Percentiles rank a stretch among this genome's conserved stretches.
These are phyloP conservation scores for Chondrus crispus DNA, from an alignment of 23 red algal genomes.

Conservation along the genomic window DNA sequence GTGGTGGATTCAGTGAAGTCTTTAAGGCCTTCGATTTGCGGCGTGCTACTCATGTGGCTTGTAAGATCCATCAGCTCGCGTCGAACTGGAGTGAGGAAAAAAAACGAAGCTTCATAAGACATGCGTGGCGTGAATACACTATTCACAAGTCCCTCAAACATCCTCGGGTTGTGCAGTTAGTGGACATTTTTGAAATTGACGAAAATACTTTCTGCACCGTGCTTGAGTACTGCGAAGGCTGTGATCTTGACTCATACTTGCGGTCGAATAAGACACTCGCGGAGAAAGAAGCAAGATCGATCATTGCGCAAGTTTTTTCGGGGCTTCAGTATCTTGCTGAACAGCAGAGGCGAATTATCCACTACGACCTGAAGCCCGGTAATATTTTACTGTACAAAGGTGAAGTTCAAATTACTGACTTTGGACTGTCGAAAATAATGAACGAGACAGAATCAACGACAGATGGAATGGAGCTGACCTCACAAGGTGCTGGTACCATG, in stretches of 20 bases:
- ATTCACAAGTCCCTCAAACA: conserved; percentile 95
- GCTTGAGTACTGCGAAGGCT: conserved; percentile 90
- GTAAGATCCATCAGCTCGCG: conserved; percentile 96
- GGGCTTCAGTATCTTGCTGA: conserved; percentile 85
- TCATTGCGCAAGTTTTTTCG: conserved; percentile 84
- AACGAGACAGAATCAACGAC: conserved; percentile 40
- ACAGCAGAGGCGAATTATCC: conserved; percentile 78
- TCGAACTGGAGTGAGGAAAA: conserved; percentile 90
- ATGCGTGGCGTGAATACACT: conserved; percentile 89
- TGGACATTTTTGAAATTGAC: conserved; percentile 98
- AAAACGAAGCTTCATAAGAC: conserved; percentile 94
- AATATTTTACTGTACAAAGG: conserved; percentile 94
- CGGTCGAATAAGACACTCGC: conserved; percentile 61
- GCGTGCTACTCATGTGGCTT: conserved; percentile 61
- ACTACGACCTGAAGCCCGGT: conserved; percentile 98
- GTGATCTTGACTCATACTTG: conserved; percentile 87
- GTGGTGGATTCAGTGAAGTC: conserved; percentile 94
- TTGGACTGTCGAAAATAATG: conserved; percentile 94
- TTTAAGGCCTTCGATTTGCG: conserved; percentile 88
- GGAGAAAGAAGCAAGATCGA: conserved; percentile 89
- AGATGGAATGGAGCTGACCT: conserved; percentile 86
- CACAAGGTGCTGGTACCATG: conserved; percentile 91
- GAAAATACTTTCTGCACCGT: conserved; percentile 95
- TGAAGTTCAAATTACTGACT: conserved; percentile 95
- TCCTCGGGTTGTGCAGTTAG: conserved; percentile 80